These are phyloP conservation scores for Fusarium globosum DNA, from an alignment of 2,329 filamentous ascomycete genomes.

Conservation along the genomic window DNA sequence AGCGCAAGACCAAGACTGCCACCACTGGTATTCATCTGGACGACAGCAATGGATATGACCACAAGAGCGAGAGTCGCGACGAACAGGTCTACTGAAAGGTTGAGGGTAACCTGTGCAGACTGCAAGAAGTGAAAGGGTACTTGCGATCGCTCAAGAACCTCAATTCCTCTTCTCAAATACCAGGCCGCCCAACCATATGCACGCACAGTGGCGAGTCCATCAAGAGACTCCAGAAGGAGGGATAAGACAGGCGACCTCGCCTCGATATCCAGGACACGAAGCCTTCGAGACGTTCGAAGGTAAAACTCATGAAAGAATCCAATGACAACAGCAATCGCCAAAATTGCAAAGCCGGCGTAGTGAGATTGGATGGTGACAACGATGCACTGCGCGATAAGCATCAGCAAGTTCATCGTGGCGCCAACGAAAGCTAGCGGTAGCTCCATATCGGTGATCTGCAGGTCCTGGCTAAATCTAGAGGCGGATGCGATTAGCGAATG, in stretches of 20 bases:
- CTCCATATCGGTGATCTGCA: slow-evolving; percentile 5
- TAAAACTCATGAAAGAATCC: not conserved
- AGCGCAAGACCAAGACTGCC: not conserved
- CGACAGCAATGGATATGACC: not conserved
- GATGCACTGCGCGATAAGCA: not conserved
- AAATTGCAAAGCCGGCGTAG: not conserved
- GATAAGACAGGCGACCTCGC: not conserved
- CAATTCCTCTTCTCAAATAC: not conserved
- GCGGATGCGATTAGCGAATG: not conserved
- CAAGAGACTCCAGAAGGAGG: not conserved
- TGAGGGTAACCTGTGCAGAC: not conserved
- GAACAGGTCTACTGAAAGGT: not conserved
- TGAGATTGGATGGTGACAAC: not conserved
- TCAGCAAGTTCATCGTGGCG: not conserved
- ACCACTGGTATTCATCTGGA: not conserved
- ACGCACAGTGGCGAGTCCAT: not conserved
- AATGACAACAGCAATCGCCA: not conserved
- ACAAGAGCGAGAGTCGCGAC: not conserved
- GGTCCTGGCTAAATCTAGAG: not conserved
- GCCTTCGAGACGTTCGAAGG: not conserved
- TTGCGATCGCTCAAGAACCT: not conserved
- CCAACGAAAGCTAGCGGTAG: not conserved
- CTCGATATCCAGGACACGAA: not conserved
- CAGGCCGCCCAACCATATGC: not conserved
- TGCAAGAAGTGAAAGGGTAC: not conserved